Conservation (phyloP, 73 alveolate genomes). For the Symbiodinium natans region DNA sequence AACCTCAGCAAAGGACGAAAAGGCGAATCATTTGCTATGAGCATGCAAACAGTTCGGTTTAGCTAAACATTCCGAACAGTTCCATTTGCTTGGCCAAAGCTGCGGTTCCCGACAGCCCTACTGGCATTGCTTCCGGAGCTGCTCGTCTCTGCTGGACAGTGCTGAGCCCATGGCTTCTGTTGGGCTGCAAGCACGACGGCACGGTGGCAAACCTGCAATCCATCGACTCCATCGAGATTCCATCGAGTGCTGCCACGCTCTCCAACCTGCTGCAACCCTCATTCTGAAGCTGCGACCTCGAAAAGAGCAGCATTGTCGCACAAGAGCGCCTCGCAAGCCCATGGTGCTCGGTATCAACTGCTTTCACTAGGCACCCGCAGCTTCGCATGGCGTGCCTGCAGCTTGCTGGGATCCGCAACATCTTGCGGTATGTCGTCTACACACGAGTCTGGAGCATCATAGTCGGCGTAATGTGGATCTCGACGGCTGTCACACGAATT, state of each 20-base stretch:
- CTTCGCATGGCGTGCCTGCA: not conserved
- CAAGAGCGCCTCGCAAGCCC: constrained; percentile 27
- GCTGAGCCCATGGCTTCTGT: not conserved
- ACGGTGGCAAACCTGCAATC: constrained; percentile 52
- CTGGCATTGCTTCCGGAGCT: no score
- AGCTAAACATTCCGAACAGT: no score
- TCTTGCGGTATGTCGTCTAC: not conserved
- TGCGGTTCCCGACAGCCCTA: no score
- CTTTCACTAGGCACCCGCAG: not conserved
- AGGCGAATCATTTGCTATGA: no score
- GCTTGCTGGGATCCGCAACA: not conserved
- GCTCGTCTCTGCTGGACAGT: not conserved
- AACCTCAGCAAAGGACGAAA: no score
- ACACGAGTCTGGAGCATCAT: not conserved
- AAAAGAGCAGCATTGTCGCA: constrained; percentile 64
- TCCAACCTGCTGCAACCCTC: not conserved
- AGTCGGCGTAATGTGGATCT: not conserved
- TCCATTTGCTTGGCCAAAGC: no score
- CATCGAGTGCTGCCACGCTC: not conserved
- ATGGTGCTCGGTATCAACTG: not conserved
- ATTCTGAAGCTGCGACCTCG: constrained; percentile 36
- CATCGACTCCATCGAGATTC: not conserved
- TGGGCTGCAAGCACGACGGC: constrained; percentile 22
- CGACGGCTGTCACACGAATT: not conserved
- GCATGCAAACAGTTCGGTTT: no score